Conservation (phyloP, 352 stramenopile genomes). For the Stramenopiles sp. region DNA sequence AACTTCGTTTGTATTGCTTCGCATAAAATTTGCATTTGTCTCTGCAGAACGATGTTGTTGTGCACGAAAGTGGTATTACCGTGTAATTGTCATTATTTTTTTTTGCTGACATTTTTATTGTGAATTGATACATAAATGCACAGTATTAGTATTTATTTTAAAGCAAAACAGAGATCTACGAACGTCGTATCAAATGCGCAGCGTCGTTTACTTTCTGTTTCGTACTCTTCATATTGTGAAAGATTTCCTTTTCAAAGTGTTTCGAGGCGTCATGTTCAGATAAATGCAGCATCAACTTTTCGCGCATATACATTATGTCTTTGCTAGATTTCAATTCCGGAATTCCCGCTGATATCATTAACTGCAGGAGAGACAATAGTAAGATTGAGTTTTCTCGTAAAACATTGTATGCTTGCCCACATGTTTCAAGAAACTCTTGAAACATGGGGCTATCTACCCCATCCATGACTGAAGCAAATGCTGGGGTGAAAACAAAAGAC, state of each 20-base stretch:
- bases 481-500: conserved; percentile 60
- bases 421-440: conserved; percentile 41
- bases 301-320: conserved; percentile 7
- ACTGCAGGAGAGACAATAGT: conserved; percentile 46
- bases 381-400: conserved; percentile 60
- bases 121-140: no score
- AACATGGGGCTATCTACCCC: conserved; percentile 49
- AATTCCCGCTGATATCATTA: conserved; percentile 60
- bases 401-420: conserved; percentile 44
- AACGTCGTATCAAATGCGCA: neutral
- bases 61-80: no score
- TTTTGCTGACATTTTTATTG: no score
- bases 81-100: no score
- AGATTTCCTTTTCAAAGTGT: neutral
- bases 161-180: no score
- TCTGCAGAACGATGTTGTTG: no score
- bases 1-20: no score
- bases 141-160: no score
- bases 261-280: neutral
- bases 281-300: neutral
- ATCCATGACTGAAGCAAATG: conserved; percentile 53
- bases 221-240: neutral
- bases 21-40: no score
- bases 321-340: conserved; percentile 18
- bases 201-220: neutral